Evolutionary conservation across 2,329 filamentous ascomycete species (phyloP), one percentile per base, ranked within the genome.

Genomic region (Fusarium sp.): DNA sequence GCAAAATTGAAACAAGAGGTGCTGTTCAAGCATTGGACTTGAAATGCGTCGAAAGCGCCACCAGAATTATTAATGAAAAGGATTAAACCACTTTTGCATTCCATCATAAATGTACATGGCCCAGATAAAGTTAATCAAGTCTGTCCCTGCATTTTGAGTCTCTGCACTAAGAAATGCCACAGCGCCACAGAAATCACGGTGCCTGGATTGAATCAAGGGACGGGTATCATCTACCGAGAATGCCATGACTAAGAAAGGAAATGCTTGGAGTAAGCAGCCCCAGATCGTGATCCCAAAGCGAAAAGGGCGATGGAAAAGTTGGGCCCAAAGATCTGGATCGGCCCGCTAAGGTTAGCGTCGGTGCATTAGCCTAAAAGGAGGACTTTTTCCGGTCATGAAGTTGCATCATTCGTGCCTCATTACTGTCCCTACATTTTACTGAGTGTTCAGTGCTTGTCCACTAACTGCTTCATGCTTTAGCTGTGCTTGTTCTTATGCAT

Each of bases 281-380:
- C n/a, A 6, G 4, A 52, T 52, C 23, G 49, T 52, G 34, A 52
- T 52, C 31, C 8, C 13, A 18, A 13, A 52, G 31, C 34, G 37
- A 14, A 56, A 34, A 25, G 10, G 9, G 9, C 44, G 61, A 64
- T 64, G 51, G 26, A 30, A 49, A 41, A 63, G 34, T 42, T 42
- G 30, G 51, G 41, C 14, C 21, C 39, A 8, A 18, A 58, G 59
- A 64, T 58, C 61, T 41, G 51, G 61, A 64, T 64, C 61, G 61
- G 59, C 51, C 59, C 51, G 59, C 59, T 57, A 45, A 13, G 18
- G 7, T 41, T 64, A 64, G 61, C 39, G 44, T 14, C 59, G 50
- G 59, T 21, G 1, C 2, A 25, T 34, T 21, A 46, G 7, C 7
- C 51, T 31, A 16, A 41, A 46, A 58, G 23, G 13, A 41, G 39